Evolutionary conservation across 148 eudicot species (phyloP), one percentile per base, ranked within the genome.

Genomic region (Rhododendron williamsianum): DNA sequence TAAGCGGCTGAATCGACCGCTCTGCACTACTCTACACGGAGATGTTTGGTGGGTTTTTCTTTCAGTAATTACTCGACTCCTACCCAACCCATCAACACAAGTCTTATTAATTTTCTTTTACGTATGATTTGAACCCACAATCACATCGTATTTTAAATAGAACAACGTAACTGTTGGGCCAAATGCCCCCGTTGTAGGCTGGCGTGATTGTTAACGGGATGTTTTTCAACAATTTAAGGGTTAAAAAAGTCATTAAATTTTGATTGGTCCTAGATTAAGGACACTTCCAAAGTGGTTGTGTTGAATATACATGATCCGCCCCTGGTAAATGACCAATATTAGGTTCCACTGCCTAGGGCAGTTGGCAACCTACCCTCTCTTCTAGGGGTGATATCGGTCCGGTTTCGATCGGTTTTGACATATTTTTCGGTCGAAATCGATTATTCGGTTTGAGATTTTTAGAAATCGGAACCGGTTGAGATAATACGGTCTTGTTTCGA

Each of bases 1-100:
- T 41, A 41, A 41, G 45, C 45, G 7, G 0, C 7, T 0, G 6
- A 0, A 41, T 41, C 0, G 0, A 5, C 45, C 45, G 0, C 1
- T 41, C 7, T 41, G 45, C 8, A 6, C 7, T 1, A 0, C 6
- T 41, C 7, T 41, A 5, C 7, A 41, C 6, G 0, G 6, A 41
- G 45, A 41, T 41, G 45, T 41, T 41, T 41, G 49, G 49, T 46
- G 49, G 11, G 49, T 7, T 46, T 46, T 46, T 46, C 49, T 46
- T 46, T 9, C 49, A 46, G 45, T 46, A 45, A 8, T 9, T 46
- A 16, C 30, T 30, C 30, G 2, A 58, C 6, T 58, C 30, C 71
- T 65, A 23, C 72, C 10, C 72, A 65, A 23, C 15, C 0, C 27
- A 9, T 23, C 69, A 2, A 63, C 11, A 63, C 3, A 63, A 63